Conservation (phyloP, 1,139 yeast genomes). For the Zygosaccharomyces sapae region DNA sequence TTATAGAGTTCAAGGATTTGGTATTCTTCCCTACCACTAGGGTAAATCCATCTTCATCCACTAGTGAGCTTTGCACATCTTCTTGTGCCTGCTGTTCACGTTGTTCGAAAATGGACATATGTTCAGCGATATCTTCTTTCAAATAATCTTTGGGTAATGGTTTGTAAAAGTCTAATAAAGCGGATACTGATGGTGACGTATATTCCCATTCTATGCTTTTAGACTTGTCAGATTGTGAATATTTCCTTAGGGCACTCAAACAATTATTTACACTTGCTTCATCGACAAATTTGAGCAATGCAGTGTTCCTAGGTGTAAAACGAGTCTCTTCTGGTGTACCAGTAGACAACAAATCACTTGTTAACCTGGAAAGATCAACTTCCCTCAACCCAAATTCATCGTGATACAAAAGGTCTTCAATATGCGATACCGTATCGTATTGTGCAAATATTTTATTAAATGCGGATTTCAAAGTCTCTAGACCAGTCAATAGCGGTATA, state of each 20-base stretch:
- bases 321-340: slow-evolving; percentile 35
- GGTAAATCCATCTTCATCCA: slow-evolving; percentile 93
- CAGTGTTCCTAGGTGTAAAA: slow-evolving; percentile 65
- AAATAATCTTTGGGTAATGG: slow-evolving; percentile 34
- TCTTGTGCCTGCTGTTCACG: slow-evolving; percentile 65
- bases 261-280: slow-evolving; percentile 68
- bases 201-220: slow-evolving; percentile 34
- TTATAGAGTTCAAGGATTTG: slow-evolving; percentile 48
- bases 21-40: slow-evolving; percentile 83
- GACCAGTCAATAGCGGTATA: slow-evolving; percentile 60
- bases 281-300: slow-evolving; percentile 71
- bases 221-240: slow-evolving; percentile 31
- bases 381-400: slow-evolving; percentile 44
- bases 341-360: slow-evolving; percentile 52
- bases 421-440: slow-evolving; percentile 34
- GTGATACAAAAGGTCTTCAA: slow-evolving; percentile 32
- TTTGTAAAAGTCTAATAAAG: slow-evolving; percentile 35
- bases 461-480: slow-evolving; percentile 51
- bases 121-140: slow-evolving; percentile 33
- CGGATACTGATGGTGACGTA: slow-evolving; percentile 28
- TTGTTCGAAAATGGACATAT: slow-evolving; percentile 61
- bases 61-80: slow-evolving; percentile 55
- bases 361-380: slow-evolving; percentile 55
- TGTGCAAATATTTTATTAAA: slow-evolving; percentile 54
- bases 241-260: slow-evolving; percentile 54